Base-by-base conservation (phyloP, 2,329 filamentous ascomycete genomes). In the Madurella fahalii region DNA sequence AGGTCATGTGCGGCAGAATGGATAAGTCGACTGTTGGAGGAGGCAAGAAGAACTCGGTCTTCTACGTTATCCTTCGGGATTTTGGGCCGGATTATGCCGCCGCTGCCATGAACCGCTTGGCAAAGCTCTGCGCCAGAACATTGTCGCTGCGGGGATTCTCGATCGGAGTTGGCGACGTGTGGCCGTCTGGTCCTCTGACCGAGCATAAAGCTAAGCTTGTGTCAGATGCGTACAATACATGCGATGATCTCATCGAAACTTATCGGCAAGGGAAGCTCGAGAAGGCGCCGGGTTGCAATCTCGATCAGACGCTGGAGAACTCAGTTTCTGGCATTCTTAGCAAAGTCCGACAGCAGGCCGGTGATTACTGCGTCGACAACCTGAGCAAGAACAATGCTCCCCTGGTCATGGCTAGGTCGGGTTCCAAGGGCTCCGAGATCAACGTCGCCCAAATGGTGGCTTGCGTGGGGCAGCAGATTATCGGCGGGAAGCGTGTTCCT, bases 371-470 rank as follows among this genome's bases (percentile, higher is more conserved):
- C 81, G 91, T 96, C 65, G 83, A 85, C 31, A 90, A 93, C 49
- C 78, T 99, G 37, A 96, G 90, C 74, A 87, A 84, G 60, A 91
- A 91, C 74, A 99, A 99, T 64, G 86, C 94, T 0, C 92, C 94
- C 5, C 78, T 97, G 60, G 87, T 96, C 74, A 99, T 99, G 94
- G 94, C 94, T 58, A 94, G 90, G 58, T 97, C 90, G 12, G 94
- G 94, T 47, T 97, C 93, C 51, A 99, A 99, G 72, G 94, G 94
- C 69, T 96, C 91, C 5, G 88, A 90, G 64, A 95, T 99, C 77
- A 99, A 99, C 77, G 94, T 99, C 34, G 94, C 94, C 9, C 94
- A 99, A 75, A 99, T 99, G 94, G 89, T 97, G 68, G 93, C 94
- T 53, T 85, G 92, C 56, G 94, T 99, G 68, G 94, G 94, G 48